These are phyloP conservation scores for Corymbia calophylla DNA, from an alignment of 441 rosid species.

Conservation along the genomic window DNA sequence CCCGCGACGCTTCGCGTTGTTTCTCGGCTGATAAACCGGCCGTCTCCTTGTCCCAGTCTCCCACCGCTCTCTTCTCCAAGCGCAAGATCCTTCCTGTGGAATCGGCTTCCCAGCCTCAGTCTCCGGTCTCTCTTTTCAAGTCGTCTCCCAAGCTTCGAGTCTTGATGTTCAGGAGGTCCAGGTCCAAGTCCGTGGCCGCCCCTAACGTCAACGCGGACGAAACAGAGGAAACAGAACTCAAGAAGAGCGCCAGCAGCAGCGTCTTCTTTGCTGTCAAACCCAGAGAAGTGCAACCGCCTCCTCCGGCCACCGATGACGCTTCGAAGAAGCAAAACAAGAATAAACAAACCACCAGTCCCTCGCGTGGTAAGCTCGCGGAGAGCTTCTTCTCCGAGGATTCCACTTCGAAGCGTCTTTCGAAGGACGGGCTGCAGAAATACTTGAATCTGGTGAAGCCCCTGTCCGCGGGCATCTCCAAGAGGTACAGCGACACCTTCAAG, in stretches of 20 bases:
- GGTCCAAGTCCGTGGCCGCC: constrained; percentile 20
- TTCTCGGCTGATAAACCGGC: not conserved
- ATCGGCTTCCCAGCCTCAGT: constrained; percentile 30
- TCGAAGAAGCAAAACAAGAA: not conserved
- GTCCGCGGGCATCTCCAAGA: constrained; percentile 27
- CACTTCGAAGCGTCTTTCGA: constrained; percentile 21
- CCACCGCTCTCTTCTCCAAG: constrained; percentile 29
- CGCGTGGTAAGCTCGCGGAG: constrained; percentile 1
- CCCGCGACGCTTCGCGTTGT: not conserved
- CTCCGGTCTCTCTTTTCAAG: constrained; percentile 34
- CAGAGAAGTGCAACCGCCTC: constrained; percentile 10
- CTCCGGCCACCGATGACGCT: constrained; percentile 10
- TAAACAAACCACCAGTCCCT: not conserved
- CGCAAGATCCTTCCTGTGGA: constrained; percentile 67
- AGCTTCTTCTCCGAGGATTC: constrained; percentile 11
- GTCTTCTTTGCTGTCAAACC: constrained; percentile 16
- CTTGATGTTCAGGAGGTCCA: constrained; percentile 28
- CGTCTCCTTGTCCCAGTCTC: constrained; percentile 13
- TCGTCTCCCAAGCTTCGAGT: constrained; percentile 35
- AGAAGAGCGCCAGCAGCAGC: not conserved
- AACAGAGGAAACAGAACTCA: constrained; percentile 9
- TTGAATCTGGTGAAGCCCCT: constrained; percentile 41
- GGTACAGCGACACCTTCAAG: not conserved
- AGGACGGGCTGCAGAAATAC: constrained; percentile 32
- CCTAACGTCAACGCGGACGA: constrained; percentile 4